Evolutionary conservation across 371 early-diverging fungal genomes (phyloP).

Genomic region (Massospora cicadina): DNA sequence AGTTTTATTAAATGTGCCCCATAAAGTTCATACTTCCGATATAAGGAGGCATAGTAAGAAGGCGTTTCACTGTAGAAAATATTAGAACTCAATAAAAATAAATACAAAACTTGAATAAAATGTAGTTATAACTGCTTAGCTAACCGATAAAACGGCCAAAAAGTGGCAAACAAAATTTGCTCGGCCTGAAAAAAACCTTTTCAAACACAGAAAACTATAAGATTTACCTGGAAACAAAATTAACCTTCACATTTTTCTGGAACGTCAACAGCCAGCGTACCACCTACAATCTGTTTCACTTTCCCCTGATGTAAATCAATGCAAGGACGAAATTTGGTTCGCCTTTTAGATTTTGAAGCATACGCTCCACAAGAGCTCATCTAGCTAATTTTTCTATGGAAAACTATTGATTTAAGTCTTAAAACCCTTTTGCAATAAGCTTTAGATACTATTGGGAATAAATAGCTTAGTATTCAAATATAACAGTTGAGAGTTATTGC

Average conservation of each 20-base stretch:
- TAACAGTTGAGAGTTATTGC: too few species aligned
- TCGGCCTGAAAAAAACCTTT: neutral
- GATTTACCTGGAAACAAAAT: slow-evolving; percentile 70
- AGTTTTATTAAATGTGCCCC: slow-evolving; percentile 93
- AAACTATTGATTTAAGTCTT: too few species aligned
- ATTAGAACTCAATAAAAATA: neutral
- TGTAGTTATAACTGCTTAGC: neutral
- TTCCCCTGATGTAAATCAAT: slow-evolving; percentile 91
- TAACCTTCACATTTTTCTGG: slow-evolving; percentile 50
- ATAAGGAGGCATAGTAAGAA: slow-evolving; percentile 59
- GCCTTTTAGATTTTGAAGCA: too few species aligned
- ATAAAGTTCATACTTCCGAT: slow-evolving; percentile 39
- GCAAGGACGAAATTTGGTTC: slow-evolving; percentile 81
- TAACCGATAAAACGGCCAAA: neutral
- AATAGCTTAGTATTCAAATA: too few species aligned
- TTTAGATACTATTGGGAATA: too few species aligned
- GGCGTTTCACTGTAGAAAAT: slow-evolving; percentile 40
- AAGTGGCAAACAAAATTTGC: neutral
- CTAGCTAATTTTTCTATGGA: too few species aligned
- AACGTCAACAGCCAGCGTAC: slow-evolving; percentile 52
- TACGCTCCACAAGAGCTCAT: too few species aligned
- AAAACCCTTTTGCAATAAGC: too few species aligned
- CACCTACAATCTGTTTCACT: slow-evolving; percentile 97
- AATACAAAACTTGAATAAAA: neutral
- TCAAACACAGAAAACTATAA: neutral